These are phyloP conservation scores for Gardenia jasminoides DNA, from an alignment of 257 asterid genomes.

Conservation along the genomic window DNA sequence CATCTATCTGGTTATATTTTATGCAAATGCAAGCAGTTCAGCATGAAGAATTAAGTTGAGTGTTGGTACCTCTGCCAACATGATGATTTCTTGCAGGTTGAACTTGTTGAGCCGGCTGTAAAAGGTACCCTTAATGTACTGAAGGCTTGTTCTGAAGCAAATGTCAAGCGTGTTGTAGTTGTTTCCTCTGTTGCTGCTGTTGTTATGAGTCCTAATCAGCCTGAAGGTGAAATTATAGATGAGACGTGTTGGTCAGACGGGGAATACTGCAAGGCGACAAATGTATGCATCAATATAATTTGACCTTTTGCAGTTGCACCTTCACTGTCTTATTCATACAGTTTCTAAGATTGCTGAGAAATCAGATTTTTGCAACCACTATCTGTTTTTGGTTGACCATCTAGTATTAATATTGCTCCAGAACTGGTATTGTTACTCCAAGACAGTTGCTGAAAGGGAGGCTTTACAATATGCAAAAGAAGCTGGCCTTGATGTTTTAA, in stretches of 20 bases:
- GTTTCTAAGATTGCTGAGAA: neutral
- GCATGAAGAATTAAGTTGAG: neutral
- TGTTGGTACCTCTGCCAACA: neutral
- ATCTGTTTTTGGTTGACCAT: neutral
- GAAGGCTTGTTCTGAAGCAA: conserved; percentile 67
- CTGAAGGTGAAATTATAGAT: conserved; percentile 47
- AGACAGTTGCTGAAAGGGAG: conserved; percentile 68
- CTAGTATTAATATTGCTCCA: conserved; percentile 21
- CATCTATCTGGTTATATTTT: neutral
- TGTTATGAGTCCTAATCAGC: conserved; percentile 56
- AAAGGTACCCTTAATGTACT: conserved; percentile 73
- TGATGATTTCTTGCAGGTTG: conserved; percentile 49
- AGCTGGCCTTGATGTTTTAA: conserved; percentile 53
- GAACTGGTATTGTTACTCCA: conserved; percentile 82
- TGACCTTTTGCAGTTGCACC: neutral
- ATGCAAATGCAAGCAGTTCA: neutral
- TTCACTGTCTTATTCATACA: neutral
- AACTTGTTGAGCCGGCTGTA: conserved; percentile 72
- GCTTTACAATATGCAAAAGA: conserved; percentile 61
- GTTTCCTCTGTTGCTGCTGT: conserved; percentile 76
- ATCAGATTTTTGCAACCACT: neutral
- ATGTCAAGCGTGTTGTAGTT: conserved; percentile 52
- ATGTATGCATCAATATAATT: conserved; percentile 34
- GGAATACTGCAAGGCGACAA: conserved; percentile 68
- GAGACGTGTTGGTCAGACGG: conserved; percentile 86